Conservation (phyloP, 768 basidiomycete species). For the Pulveroboletus ravenelii region DNA sequence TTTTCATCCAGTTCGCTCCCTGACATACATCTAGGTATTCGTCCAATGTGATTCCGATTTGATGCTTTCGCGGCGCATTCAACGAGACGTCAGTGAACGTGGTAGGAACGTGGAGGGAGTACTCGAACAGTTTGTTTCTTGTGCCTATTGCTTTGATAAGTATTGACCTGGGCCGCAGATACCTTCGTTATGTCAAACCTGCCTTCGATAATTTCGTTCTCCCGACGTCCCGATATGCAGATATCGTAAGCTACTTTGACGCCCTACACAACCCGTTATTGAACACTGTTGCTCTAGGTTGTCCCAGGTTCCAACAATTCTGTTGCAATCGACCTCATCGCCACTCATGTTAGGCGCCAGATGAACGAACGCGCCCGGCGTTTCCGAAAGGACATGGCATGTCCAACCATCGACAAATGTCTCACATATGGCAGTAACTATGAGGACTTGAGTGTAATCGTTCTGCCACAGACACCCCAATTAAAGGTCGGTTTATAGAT, state of each 20-base stretch:
- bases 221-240: constrained; percentile 81
- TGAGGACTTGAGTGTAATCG: constrained; percentile 50
- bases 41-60: constrained; percentile 94
- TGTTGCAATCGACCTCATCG: constrained; percentile 90
- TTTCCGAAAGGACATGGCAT: constrained; percentile 72
- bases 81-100: constrained; percentile 83
- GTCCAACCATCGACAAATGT: constrained; percentile 35
- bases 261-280: not conserved
- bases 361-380: constrained; percentile 71
- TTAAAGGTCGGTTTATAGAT: constrained; percentile 49
- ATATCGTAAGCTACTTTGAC: constrained; percentile 56
- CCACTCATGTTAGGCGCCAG: constrained; percentile 83
- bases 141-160: not conserved
- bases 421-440: constrained; percentile 34
- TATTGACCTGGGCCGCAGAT: constrained; percentile 42
- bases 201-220: constrained; percentile 91
- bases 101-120: constrained; percentile 83
- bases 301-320: constrained; percentile 91
- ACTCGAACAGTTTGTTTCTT: constrained; percentile 68
- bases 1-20: not conserved
- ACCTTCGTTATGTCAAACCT: constrained; percentile 92
- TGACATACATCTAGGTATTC: constrained; percentile 51
- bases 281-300: constrained; percentile 50
- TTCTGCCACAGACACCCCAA: constrained; percentile 78
- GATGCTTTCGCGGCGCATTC: constrained; percentile 92